Evolutionary conservation across 257 asterid genomes (phyloP).

Genomic region (Nyctanthes arbortristis): DNA sequence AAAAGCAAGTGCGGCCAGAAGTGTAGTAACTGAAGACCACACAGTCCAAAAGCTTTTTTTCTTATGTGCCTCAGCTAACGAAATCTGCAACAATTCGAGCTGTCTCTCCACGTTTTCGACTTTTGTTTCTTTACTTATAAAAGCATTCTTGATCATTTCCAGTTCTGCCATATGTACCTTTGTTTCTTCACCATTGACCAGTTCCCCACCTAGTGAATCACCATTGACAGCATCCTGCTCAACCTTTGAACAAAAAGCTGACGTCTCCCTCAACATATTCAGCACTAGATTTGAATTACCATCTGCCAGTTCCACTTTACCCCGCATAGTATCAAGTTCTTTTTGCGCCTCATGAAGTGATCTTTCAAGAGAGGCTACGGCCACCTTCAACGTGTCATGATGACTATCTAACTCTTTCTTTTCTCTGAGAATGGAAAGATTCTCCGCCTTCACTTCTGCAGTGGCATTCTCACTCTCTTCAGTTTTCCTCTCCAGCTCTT

Average conservation of each 20-base stretch:
- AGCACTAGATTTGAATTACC: slow-evolving; percentile 40
- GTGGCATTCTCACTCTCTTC: slow-evolving; percentile 26
- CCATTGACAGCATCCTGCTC: slow-evolving; percentile 17
- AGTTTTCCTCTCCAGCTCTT: slow-evolving; percentile 45
- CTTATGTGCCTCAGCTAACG: slow-evolving; percentile 57
- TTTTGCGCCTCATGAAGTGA: slow-evolving; percentile 31
- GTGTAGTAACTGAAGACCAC: slow-evolving; percentile 69
- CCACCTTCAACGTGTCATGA: slow-evolving; percentile 43
- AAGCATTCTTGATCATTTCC: slow-evolving; percentile 59
- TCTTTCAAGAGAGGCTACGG: slow-evolving; percentile 37
- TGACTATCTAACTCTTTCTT: slow-evolving; percentile 46
- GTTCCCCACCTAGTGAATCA: slow-evolving; percentile 2
- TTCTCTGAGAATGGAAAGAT: slow-evolving; percentile 28
- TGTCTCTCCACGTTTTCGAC: slow-evolving; percentile 63
- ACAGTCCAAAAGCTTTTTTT: slow-evolving; percentile 73
- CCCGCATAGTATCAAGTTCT: slow-evolving; percentile 36
- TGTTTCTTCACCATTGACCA: slow-evolving; percentile 35
- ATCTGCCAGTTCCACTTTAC: slow-evolving; percentile 41
- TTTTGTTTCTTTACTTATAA: slow-evolving; percentile 44
- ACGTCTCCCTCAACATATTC: slow-evolving; percentile 58
- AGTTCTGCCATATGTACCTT: slow-evolving; percentile 38
- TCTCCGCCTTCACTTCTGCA: slow-evolving; percentile 45
- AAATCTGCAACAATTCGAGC: slow-evolving; percentile 43
- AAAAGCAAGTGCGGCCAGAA: slow-evolving; percentile 62
- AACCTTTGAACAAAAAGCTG: slow-evolving; percentile 39